phyloP scores from a whole-genome alignment of 805 yeast genomes.

The Zygoascus flipseniorum region DNA sequence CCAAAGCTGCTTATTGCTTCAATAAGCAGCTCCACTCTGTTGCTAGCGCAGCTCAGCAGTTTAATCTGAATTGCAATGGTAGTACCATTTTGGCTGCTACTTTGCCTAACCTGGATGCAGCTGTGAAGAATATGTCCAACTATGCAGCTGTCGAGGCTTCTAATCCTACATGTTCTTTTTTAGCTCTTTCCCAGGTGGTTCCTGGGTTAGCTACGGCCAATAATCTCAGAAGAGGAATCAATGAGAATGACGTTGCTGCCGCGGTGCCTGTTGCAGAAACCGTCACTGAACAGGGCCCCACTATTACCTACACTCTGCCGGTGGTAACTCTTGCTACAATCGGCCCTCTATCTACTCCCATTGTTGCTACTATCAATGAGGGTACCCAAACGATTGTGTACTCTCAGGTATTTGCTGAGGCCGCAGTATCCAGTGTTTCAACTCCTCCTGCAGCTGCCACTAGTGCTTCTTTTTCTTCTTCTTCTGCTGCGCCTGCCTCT shows the following conservation, averaged over 20 bases:
- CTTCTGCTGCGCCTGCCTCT: slow-evolving; percentile 1
- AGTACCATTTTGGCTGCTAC: not conserved
- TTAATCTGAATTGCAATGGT: not conserved
- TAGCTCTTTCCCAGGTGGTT: not conserved
- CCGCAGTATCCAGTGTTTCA: not conserved
- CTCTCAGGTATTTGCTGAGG: not conserved
- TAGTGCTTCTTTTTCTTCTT: not conserved
- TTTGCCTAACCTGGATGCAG: not conserved
- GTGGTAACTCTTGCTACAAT: not conserved
- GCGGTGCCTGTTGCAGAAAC: not conserved
- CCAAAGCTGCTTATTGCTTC: not conserved
- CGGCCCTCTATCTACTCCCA: not conserved
- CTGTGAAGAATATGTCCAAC: not conserved
- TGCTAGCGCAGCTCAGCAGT: not conserved
- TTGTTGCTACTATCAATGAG: not conserved
- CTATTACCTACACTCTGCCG: not conserved
- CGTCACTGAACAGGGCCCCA: not conserved
- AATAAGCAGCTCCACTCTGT: not conserved
- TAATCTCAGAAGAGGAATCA: not conserved
- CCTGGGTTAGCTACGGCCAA: not conserved
- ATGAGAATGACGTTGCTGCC: not conserved
- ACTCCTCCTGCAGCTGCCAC: not conserved
- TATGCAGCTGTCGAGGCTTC: not conserved
- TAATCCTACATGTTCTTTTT: not conserved
- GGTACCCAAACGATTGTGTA: not conserved